Base-by-base conservation (phyloP, 2,329 filamentous ascomycete genomes). In the Aspergillus phoenicis region DNA sequence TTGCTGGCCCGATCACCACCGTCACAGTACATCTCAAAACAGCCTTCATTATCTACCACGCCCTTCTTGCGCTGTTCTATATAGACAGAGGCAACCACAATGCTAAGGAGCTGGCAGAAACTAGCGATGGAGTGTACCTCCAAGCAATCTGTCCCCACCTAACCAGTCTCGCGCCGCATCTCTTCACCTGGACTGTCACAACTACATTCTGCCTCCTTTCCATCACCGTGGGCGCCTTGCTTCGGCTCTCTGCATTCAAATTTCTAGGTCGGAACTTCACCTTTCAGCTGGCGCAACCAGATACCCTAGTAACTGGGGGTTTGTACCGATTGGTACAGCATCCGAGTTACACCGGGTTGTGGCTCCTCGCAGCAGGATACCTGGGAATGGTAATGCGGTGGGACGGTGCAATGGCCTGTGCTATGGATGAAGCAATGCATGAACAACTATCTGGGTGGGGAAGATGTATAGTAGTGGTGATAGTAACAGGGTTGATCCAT, bases 261-360 rank as follows among this genome's bases (percentile, higher is more conserved):
- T 70, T 76, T 0, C 75, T 86, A 0, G 84, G 84, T 1, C 73
- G 70, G 8, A 79, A 83, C 59, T 86, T 86, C 65, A 86, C 84
- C 0, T 87, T 85, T 64, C 74, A 77, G 2, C 77, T 87, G 2
- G 71, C 79, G 0, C 67, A 74, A 55, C 84, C 84, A 1, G 76
- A 81, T 59, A 64, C 69, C 1, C 69, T 85, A 7, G 74, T 78
- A 11, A 85, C 81, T 0, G 71, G 66, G 0, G 83, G 83, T 0
- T 70, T 85, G 1, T 85, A 85, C 62, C 62, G 64, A 17, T 82
- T 80, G 62, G 70, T 84, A 2, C 82, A 84, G 65, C 83, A 85
- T 65, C 83, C 83, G 2, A 83, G 82, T 58, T 86, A 85, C 60
- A 79, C 79, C 0, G 83, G 80, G 0, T 48, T 80, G 2, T 8